These are phyloP conservation scores for Penicillium cataractarum DNA, from an alignment of 495 filamentous ascomycete genomes.

Conservation along the genomic window DNA sequence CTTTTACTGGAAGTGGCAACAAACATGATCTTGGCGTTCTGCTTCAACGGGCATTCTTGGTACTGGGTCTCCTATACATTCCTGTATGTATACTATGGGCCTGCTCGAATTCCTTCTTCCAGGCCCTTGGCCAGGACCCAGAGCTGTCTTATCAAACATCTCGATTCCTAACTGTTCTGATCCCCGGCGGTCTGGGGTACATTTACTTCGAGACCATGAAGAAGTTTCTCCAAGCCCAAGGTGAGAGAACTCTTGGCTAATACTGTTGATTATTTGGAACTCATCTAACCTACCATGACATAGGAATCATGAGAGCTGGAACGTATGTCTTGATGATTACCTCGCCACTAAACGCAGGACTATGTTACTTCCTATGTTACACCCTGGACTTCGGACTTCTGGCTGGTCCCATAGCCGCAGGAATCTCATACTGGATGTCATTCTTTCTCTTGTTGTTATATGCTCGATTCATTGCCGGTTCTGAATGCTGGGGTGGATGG, in stretches of 20 bases:
- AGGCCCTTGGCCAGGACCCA: constrained; percentile 75
- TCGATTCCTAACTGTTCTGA: constrained; percentile 73
- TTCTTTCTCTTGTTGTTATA: constrained; percentile 81
- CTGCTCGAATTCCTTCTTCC: constrained; percentile 76
- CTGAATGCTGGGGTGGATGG: constrained; percentile 85
- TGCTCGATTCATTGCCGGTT: constrained; percentile 70
- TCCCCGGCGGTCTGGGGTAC: constrained; percentile 86
- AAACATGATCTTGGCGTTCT: constrained; percentile 82
- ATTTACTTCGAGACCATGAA: constrained; percentile 92
- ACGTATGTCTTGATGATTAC: constrained; percentile 87
- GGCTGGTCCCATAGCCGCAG: constrained; percentile 81
- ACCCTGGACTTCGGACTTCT: constrained; percentile 69
- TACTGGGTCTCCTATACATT: constrained; percentile 74
- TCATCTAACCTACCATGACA: background rate
- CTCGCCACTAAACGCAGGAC: constrained; percentile 72
- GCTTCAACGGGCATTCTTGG: constrained; percentile 77
- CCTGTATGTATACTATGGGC: constrained; percentile 78
- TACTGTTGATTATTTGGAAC: background rate
- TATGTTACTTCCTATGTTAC: constrained; percentile 85
- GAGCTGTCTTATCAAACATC: constrained; percentile 76
- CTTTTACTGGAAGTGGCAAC: constrained; percentile 84
- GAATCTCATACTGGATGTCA: constrained; percentile 84
- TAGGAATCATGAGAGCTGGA: constrained; percentile 83
- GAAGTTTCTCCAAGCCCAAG: constrained; percentile 91
- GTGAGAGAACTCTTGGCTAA: constrained; percentile 35